phyloP scores from a whole-genome alignment of 2,329 filamentous ascomycete genomes.

The Elsinoe batatas region DNA sequence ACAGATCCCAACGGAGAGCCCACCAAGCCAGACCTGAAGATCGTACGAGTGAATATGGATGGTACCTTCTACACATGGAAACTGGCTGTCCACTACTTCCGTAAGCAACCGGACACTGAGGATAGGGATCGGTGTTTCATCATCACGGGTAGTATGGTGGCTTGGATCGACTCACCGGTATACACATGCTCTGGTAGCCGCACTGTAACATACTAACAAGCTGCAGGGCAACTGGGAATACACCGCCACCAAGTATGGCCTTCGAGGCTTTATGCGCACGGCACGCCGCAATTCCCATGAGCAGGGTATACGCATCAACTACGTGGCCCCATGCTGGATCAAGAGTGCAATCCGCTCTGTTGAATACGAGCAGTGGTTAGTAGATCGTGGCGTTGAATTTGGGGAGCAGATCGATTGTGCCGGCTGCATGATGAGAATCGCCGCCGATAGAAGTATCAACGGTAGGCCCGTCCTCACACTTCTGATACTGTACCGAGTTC shows the following conservation, averaged over 20 bases:
- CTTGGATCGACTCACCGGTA: constrained; percentile 32
- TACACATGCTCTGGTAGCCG: background rate
- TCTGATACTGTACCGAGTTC: background rate
- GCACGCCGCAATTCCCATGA: constrained; percentile 29
- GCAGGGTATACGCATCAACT: constrained; percentile 39
- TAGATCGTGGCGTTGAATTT: constrained; percentile 34
- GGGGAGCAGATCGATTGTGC: constrained; percentile 25
- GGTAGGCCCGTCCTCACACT: constrained; percentile 11
- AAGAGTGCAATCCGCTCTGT: constrained; percentile 23
- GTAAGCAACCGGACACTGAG: constrained; percentile 25
- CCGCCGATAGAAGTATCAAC: constrained; percentile 8
- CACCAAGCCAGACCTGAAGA: constrained; percentile 20
- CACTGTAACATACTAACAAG: background rate
- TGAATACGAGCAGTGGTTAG: constrained; percentile 34
- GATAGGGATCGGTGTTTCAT: constrained; percentile 40
- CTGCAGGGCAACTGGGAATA: constrained; percentile 29
- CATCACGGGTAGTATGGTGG: constrained; percentile 40
- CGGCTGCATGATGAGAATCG: constrained; percentile 27
- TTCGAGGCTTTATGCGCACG: constrained; percentile 35
- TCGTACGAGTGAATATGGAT: constrained; percentile 16
- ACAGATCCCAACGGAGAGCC: constrained; percentile 20
- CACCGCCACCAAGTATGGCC: constrained; percentile 34
- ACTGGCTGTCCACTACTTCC: constrained; percentile 23
- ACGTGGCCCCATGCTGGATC: constrained; percentile 24
- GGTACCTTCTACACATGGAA: constrained; percentile 18